Base-by-base conservation (phyloP, 2,329 filamentous ascomycete species). In the Thielaviopsis cerberus region DNA sequence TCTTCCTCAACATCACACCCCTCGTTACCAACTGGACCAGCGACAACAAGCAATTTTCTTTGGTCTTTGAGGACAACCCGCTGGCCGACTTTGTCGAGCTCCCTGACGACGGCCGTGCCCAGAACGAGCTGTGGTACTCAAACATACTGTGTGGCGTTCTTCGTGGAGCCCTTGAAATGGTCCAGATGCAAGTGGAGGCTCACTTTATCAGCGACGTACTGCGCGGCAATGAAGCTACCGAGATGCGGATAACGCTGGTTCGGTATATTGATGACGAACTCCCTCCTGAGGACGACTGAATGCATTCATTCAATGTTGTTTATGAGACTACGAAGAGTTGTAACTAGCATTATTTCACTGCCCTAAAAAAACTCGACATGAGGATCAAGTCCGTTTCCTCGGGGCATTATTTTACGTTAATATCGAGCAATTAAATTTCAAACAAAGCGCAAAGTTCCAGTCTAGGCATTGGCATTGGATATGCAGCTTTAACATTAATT, bases 151-250 rank as follows among this genome's bases (percentile, higher is more conserved):
- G 92, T 65, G 92, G 92, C 51, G 87, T 98, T 51, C 74, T 98
- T 61, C 78, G 92, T 64, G 92, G 92, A 15, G 85, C 91, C 1
- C 71, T 98, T 60, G 92, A 98, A 71, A 98, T 98, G 92, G 91
- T 97, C 67, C 91, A 97, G 78, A 95, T 97, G 88, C 92, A 97
- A 71, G 89, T 97, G 3, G 91, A 98, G 69, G 88, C 88, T 53
- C 90, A 94, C 68, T 98, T 97, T 69, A 86, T 94, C 66, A 96
- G 88, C 69, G 92, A 98, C 69, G 79, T 95, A 30, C 75, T 98
- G 61, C 82, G 89, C 59, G 92, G 92, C 2, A 91, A 96, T 66
- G 92, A 98, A 68, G 91, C 87, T 20, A 98, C 92, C 0, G 92
- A 98, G 75, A 96, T 98, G 87, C 80, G 91, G 66, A 85, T 98